Evolutionary conservation across 345 rosid genomes (phyloP).

Genomic region (Mercurialis annua): DNA sequence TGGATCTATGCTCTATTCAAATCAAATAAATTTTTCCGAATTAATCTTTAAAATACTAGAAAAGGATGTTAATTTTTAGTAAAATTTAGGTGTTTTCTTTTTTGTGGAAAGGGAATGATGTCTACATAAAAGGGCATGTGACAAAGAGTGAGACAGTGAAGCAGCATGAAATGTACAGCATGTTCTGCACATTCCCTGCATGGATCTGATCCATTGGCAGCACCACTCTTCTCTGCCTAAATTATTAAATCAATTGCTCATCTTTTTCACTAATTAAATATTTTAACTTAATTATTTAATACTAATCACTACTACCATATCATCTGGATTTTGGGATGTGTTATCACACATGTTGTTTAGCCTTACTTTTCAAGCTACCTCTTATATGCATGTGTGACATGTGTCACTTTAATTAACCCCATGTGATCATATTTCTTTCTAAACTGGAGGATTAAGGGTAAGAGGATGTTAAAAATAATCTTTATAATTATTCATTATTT

Average conservation of each 20-base stretch:
- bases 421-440: not conserved
- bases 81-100: not conserved
- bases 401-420: not conserved
- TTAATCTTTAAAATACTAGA: no score
- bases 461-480: no score
- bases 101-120: not conserved
- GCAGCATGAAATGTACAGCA: conserved; percentile 49
- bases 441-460: not conserved
- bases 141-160: conserved; percentile 37
- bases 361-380: conserved; percentile 6
- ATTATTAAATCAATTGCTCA: not conserved
- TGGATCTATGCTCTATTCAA: no score
- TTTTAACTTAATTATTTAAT: conserved; percentile 4
- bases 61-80: no score
- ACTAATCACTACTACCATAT: not conserved
- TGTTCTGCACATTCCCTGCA: conserved; percentile 72
- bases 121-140: conserved; percentile 12
- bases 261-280: not conserved
- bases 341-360: conserved; percentile 14
- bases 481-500: no score
- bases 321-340: not conserved
- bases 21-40: no score
- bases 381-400: conserved; percentile 11
- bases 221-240: not conserved
- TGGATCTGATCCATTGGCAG: conserved; percentile 11